Evolutionary conservation across 1,139 yeast species (phyloP).

Genomic region (Saccharomyces hybrid): DNA sequence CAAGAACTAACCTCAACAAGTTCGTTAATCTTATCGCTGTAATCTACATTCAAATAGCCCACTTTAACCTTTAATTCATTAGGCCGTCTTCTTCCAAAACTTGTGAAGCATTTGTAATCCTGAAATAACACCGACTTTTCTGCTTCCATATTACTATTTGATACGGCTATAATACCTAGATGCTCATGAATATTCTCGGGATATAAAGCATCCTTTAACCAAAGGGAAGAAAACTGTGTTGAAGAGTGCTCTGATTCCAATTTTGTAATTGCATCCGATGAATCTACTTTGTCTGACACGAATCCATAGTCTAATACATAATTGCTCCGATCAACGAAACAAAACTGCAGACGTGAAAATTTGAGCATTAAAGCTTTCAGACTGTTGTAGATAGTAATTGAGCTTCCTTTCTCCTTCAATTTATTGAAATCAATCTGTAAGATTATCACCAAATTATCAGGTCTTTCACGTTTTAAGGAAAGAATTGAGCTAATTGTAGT

Average conservation of each 20-base stretch:
- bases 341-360: conserved; percentile 14
- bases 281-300: conserved; percentile 4
- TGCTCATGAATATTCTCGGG: conserved; percentile 6
- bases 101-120: conserved; percentile 18
- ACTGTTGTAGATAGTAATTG: conserved; percentile 17
- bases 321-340: conserved; percentile 17
- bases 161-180: conserved; percentile 23
- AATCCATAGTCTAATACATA: conserved; percentile 9
- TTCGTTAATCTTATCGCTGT: conserved; percentile 25
- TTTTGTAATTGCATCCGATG: conserved; percentile 1
- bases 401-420: conserved; percentile 11
- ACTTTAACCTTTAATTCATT: conserved; percentile 29
- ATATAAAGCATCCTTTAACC: conserved; percentile 12
- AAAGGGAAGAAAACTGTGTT: conserved; percentile 14
- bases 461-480: conserved; percentile 25
- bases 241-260: neutral
- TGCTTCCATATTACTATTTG: conserved; percentile 25
- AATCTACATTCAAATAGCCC: conserved; percentile 30
- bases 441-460: conserved; percentile 23
- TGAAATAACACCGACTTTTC: conserved; percentile 19
- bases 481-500: conserved; percentile 26
- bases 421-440: conserved; percentile 25
- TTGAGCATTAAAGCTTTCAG: conserved; percentile 22
- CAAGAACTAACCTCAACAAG: conserved; percentile 28
- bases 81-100: conserved; percentile 18